These are phyloP conservation scores for Pestalotiopsis sp. DNA, from an alignment of 2,329 filamentous ascomycete species.

Conservation along the genomic window DNA sequence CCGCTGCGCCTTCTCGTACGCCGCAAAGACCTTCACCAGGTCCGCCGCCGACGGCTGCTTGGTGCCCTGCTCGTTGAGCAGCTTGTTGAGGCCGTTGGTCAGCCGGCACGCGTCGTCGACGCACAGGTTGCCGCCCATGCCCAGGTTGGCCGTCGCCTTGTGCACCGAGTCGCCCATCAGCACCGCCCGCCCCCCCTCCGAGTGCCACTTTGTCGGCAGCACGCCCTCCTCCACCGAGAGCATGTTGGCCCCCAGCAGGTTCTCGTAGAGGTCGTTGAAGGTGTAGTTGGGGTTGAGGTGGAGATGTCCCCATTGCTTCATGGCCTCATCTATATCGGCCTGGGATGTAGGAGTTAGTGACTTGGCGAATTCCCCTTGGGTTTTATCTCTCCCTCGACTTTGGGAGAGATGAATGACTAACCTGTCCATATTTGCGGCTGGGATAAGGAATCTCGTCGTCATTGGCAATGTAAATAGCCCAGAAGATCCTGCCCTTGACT, in stretches of 20 bases:
- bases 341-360: background rate
- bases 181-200: background rate
- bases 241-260: background rate
- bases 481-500: slow-evolving; percentile 6
- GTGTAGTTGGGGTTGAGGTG: background rate
- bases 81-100: background rate
- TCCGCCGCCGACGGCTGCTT: background rate
- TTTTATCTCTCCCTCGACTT: background rate
- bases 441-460: background rate
- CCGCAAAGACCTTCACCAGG: background rate
- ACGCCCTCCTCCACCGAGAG: slow-evolving; percentile 6
- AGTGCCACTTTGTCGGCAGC: slow-evolving; percentile 3
- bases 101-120: slow-evolving; percentile 6
- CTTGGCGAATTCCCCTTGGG: background rate
- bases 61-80: background rate
- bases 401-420: background rate
- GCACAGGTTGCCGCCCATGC: slow-evolving; percentile 8
- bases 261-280: slow-evolving; percentile 2
- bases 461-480: slow-evolving; percentile 1
- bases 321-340: slow-evolving; percentile 3
- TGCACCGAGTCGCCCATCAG: slow-evolving; percentile 3
- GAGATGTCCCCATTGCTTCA: slow-evolving; percentile 6
- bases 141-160: slow-evolving; percentile 7
- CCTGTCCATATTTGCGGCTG: slow-evolving; percentile 3
- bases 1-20: background rate